These are phyloP conservation scores for Calonectria pauciramosa DNA, from an alignment of 2,329 filamentous ascomycete species.

Conservation along the genomic window DNA sequence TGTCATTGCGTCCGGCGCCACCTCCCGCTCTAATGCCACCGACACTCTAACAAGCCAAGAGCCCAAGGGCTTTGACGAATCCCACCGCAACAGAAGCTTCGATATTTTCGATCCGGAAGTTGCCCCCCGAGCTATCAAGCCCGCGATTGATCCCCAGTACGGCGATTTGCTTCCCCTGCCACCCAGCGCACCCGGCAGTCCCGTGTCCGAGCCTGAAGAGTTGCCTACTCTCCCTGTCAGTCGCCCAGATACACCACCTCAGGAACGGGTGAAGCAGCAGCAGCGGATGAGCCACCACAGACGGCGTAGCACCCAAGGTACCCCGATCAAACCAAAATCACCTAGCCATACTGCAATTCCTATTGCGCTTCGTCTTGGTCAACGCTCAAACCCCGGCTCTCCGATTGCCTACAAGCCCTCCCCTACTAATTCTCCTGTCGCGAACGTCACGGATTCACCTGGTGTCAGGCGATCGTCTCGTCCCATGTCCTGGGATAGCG, in stretches of 20 bases:
- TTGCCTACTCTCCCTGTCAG: slow-evolving; percentile 72
- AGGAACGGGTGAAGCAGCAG: slow-evolving; percentile 58
- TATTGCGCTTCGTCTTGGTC: slow-evolving; percentile 66
- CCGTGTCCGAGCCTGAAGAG: slow-evolving; percentile 52
- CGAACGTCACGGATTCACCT: slow-evolving; percentile 50
- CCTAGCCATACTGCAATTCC: slow-evolving; percentile 72
- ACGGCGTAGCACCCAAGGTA: slow-evolving; percentile 63
- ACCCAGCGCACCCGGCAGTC: slow-evolving; percentile 69
- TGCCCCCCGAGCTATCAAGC: slow-evolving; percentile 69
- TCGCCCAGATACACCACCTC: slow-evolving; percentile 68
- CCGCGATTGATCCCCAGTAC: slow-evolving; percentile 76
- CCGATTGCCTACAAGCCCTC: slow-evolving; percentile 57
- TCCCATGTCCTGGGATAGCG: slow-evolving; percentile 73
- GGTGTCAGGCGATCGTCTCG: slow-evolving; percentile 58
- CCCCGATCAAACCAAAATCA: slow-evolving; percentile 63
- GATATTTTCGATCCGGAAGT: slow-evolving; percentile 70
- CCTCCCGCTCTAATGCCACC: slow-evolving; percentile 60
- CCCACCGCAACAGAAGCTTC: slow-evolving; percentile 41
- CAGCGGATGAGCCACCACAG: slow-evolving; percentile 60
- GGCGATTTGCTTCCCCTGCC: slow-evolving; percentile 75
- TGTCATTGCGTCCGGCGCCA: slow-evolving; percentile 55
- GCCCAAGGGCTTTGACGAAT: slow-evolving; percentile 44
- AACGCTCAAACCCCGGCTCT: slow-evolving; percentile 60
- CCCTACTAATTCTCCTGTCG: slow-evolving; percentile 51
- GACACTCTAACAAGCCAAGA: slow-evolving; percentile 58